Conservation (phyloP, 2,329 filamentous ascomycete species). For the Fusarium heterosporum region DNA sequence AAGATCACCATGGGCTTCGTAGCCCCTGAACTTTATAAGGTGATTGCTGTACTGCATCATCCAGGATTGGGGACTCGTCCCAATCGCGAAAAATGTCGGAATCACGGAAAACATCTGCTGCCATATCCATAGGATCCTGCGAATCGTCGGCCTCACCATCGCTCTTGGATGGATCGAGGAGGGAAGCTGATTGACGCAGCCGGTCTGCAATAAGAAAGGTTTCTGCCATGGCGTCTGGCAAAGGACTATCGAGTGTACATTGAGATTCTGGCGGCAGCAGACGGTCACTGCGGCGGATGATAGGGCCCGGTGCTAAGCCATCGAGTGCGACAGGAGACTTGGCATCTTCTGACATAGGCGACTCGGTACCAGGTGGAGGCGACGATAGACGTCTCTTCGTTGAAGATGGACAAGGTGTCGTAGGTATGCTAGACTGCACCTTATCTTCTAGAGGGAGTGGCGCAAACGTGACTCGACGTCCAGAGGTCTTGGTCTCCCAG, state of each 20-base stretch:
- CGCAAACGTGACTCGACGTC: constrained; percentile 55
- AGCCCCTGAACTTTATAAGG: constrained; percentile 33
- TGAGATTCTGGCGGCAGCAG: constrained; percentile 59
- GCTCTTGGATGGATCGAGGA: constrained; percentile 18
- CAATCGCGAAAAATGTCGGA: not conserved
- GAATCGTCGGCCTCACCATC: constrained; percentile 34
- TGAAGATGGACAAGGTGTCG: constrained; percentile 23
- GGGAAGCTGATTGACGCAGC: constrained; percentile 13
- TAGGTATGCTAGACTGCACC: constrained; percentile 6
- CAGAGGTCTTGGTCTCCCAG: constrained; percentile 45
- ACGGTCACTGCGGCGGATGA: constrained; percentile 42
- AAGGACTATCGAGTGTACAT: constrained; percentile 40
- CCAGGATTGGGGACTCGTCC: not conserved
- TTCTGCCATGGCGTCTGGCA: constrained; percentile 45
- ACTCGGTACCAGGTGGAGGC: constrained; percentile 57
- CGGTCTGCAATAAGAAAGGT: constrained; percentile 44
- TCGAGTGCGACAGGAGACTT: constrained; percentile 63
- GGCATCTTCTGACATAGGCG: constrained; percentile 51
- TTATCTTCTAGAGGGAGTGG: constrained; percentile 47
- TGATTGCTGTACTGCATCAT: not conserved
- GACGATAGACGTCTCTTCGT: constrained; percentile 50
- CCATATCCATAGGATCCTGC: constrained; percentile 52
- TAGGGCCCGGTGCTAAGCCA: constrained; percentile 54
- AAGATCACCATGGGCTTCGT: constrained; percentile 47
- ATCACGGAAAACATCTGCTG: constrained; percentile 54